phyloP scores from a whole-genome alignment of 495 filamentous ascomycete species.

The Cryomyces antarcticus region DNA sequence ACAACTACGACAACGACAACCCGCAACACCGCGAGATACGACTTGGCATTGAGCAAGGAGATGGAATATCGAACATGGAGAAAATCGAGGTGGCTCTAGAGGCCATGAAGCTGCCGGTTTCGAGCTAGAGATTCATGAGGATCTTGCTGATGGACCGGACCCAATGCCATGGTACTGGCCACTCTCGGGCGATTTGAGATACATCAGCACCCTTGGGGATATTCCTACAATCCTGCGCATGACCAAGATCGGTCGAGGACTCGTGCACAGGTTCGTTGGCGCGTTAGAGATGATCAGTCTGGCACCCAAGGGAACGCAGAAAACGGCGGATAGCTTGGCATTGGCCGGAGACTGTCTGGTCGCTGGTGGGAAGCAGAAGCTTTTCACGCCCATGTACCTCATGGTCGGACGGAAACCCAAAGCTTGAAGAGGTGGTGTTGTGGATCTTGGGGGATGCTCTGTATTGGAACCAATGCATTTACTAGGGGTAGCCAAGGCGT shows the following conservation, averaged over 20 bases:
- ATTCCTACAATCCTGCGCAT: constrained; percentile 72
- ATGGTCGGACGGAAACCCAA: constrained; percentile 85
- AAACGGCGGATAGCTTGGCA: constrained; percentile 81
- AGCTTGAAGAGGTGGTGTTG: background rate
- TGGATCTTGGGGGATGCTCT: background rate
- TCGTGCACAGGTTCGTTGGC: constrained; percentile 65
- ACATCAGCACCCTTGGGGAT: constrained; percentile 63
- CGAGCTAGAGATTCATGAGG: constrained; percentile 66
- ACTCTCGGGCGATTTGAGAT: constrained; percentile 59
- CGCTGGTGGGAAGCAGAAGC: constrained; percentile 71
- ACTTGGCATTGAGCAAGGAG: constrained; percentile 86
- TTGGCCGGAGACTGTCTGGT: constrained; percentile 73
- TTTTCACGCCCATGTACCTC: constrained; percentile 98
- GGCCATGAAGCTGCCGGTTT: constrained; percentile 85
- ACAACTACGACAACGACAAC: constrained; percentile 81
- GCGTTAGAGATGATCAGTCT: constrained; percentile 53
- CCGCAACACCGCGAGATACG: constrained; percentile 75
- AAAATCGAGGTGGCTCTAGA: constrained; percentile 60
- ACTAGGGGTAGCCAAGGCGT: too few relatives aligned
- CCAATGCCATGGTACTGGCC: constrained; percentile 88
- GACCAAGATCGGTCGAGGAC: constrained; percentile 63
- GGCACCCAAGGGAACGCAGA: constrained; percentile 72
- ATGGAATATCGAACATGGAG: constrained; percentile 99
- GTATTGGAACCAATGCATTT: background rate
- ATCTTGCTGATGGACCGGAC: constrained; percentile 68